phyloP scores from a whole-genome alignment of 352 stramenopile genomes.

The Globisporangium camurandrum region DNA sequence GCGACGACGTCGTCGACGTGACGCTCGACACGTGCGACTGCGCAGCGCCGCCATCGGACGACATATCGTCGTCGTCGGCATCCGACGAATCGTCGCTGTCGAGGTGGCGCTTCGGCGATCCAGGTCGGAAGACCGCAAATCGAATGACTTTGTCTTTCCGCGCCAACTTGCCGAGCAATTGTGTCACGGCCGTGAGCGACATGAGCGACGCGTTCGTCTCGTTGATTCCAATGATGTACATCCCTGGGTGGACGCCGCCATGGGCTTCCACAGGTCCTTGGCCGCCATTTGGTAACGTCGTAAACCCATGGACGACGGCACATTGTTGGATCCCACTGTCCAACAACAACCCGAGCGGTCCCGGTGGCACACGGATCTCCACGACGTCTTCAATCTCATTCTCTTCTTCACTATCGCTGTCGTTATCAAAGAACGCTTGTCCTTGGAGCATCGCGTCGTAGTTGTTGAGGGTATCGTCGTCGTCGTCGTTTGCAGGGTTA shows the following conservation, averaged over 20 bases:
- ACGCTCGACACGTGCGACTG: conserved; percentile 23
- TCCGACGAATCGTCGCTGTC: conserved; percentile 40
- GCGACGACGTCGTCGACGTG: conserved; percentile 11
- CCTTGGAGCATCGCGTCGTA: conserved; percentile 67
- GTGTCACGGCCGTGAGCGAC: conserved; percentile 63
- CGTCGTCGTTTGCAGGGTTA: too few species aligned
- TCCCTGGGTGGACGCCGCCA: conserved; percentile 59
- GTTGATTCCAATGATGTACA: conserved; percentile 87
- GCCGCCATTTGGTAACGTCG: conserved; percentile 42
- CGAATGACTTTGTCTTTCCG: conserved; percentile 78
- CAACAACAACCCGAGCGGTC: conserved; percentile 63
- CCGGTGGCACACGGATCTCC: conserved; percentile 63
- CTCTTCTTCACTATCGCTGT: conserved; percentile 70
- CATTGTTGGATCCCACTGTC: conserved; percentile 75
- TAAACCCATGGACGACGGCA: conserved; percentile 78
- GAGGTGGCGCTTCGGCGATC: conserved; percentile 29
- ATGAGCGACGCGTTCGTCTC: conserved; percentile 78
- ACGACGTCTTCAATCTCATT: conserved; percentile 74
- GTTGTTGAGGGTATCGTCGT: too few species aligned
- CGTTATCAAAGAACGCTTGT: conserved; percentile 76
- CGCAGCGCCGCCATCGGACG: conserved; percentile 24
- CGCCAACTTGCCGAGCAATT: conserved; percentile 61
- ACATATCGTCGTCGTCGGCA: too few species aligned
- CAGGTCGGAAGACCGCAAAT: conserved; percentile 63
- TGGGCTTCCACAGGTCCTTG: conserved; percentile 58